Evolutionary conservation across 2,329 filamentous ascomycete genomes (phyloP).

Genomic region (Fusarium sambucinum): DNA sequence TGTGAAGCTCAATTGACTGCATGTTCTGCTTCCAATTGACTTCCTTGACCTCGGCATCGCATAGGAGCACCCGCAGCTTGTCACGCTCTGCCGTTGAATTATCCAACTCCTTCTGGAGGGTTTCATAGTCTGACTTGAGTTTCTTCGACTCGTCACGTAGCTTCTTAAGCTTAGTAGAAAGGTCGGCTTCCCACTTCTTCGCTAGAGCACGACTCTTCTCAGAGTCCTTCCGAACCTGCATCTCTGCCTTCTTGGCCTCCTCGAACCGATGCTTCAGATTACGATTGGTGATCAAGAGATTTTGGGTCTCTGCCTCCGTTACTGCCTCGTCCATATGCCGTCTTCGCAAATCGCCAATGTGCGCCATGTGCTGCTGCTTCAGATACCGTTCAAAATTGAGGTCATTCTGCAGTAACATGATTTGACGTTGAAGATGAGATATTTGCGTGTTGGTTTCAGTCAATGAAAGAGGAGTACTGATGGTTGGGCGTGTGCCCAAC

Average conservation of each 20-base stretch:
- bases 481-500: conserved; percentile 47
- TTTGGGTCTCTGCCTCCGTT: conserved; percentile 84
- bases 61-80: conserved; percentile 73
- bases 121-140: conserved; percentile 69
- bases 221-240: conserved; percentile 77
- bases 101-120: conserved; percentile 69
- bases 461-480: conserved; percentile 48
- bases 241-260: conserved; percentile 77
- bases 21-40: conserved; percentile 72
- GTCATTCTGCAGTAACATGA: conserved; percentile 82
- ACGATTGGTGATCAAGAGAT: conserved; percentile 81
- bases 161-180: conserved; percentile 73
- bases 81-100: conserved; percentile 70
- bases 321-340: conserved; percentile 81
- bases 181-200: conserved; percentile 82
- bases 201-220: conserved; percentile 78
- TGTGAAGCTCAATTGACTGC: conserved; percentile 70
- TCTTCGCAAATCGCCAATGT: conserved; percentile 82
- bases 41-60: conserved; percentile 77
- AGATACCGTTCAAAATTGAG: conserved; percentile 86
- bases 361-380: conserved; percentile 84
- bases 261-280: conserved; percentile 78
- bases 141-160: conserved; percentile 78
- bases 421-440: conserved; percentile 75
- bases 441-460: conserved; percentile 56